phyloP scores from a whole-genome alignment of 2,329 filamentous ascomycete genomes.

The Cladosporium colombiae region DNA sequence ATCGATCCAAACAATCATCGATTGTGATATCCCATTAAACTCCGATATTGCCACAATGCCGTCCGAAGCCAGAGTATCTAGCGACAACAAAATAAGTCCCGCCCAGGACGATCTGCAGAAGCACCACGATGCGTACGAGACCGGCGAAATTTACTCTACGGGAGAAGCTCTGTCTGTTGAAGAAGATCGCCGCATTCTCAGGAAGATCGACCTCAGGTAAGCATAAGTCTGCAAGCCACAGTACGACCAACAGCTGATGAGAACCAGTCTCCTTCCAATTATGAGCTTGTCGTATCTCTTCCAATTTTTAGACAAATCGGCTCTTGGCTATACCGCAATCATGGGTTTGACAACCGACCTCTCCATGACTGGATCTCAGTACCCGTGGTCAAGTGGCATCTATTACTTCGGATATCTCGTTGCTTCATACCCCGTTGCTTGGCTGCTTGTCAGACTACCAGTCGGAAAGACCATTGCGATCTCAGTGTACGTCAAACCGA shows the following conservation, averaged over 20 bases:
- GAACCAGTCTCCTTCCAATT: not conserved
- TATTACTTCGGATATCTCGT: slow-evolving; percentile 62
- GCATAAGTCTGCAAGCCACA: not conserved
- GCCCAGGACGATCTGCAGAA: not conserved
- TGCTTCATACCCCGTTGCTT: slow-evolving; percentile 60
- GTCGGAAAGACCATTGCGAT: slow-evolving; percentile 30
- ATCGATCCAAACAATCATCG: not conserved
- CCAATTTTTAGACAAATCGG: not conserved
- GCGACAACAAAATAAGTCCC: not conserved
- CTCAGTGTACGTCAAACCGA: not conserved
- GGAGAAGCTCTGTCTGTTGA: not conserved
- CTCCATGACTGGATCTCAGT: slow-evolving; percentile 50
- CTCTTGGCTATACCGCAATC: not conserved
- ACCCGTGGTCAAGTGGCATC: slow-evolving; percentile 62
- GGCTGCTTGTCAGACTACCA: slow-evolving; percentile 60
- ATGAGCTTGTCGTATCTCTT: not conserved
- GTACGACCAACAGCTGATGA: not conserved
- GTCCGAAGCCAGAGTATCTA: not conserved
- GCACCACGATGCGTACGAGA: not conserved
- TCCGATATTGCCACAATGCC: not conserved
- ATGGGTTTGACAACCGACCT: not conserved
- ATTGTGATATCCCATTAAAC: not conserved
- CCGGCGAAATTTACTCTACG: not conserved
- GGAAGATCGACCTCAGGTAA: not conserved
- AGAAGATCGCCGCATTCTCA: not conserved